Conservation (phyloP, 768 basidiomycete species). For the Naematelia aurantialba region DNA sequence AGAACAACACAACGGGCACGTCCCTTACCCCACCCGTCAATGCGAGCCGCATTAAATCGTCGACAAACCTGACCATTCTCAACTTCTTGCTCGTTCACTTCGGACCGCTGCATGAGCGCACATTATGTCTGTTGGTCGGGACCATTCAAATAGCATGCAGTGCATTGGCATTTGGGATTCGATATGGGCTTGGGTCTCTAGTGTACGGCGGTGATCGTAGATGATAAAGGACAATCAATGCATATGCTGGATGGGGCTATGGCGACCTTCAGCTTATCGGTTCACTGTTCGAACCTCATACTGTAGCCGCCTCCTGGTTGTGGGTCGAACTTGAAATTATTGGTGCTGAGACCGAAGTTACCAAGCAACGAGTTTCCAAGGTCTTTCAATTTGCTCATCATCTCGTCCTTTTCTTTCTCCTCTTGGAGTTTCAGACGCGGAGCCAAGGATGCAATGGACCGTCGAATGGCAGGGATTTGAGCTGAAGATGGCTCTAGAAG, state of each 20-base stretch:
- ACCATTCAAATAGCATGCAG: conserved; percentile 76
- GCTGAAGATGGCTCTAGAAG: conserved; percentile 61
- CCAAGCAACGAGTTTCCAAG: conserved; percentile 87
- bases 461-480: conserved; percentile 56
- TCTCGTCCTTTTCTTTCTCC: conserved; percentile 82
- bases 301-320: conserved; percentile 95
- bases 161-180: conserved; percentile 71
- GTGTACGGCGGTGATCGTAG: conserved; percentile 89
- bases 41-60: conserved; percentile 62
- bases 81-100: conserved; percentile 75
- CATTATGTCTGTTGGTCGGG: conserved; percentile 69
- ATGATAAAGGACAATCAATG: conserved; percentile 43
- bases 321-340: conserved; percentile 94
- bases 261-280: not conserved
- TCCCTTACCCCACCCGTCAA: conserved; percentile 50
- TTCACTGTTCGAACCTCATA: conserved; percentile 65
- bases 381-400: conserved; percentile 87
- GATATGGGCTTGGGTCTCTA: conserved; percentile 84
- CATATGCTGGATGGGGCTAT: not conserved
- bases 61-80: conserved; percentile 86
- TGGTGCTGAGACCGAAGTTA: conserved; percentile 90
- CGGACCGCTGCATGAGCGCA: conserved; percentile 82
- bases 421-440: conserved; percentile 71
- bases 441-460: conserved; percentile 59
- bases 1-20: not conserved